These are phyloP conservation scores for Botrytis paeoniae DNA, from an alignment of 2,329 filamentous ascomycete genomes.

Conservation along the genomic window DNA sequence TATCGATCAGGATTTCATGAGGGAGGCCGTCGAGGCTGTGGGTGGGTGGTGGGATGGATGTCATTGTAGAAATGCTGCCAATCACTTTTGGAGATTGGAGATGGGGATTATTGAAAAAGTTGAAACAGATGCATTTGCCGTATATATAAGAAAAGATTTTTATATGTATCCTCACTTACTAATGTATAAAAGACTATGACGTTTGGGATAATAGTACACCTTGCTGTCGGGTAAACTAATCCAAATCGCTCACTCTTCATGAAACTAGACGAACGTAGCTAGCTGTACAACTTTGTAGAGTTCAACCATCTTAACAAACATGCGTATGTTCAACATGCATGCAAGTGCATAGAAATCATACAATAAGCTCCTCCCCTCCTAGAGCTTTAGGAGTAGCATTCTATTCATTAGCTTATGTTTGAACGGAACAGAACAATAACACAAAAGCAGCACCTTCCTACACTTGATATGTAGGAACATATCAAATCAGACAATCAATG, in stretches of 20 bases:
- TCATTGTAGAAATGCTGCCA: background rate
- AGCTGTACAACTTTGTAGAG: background rate
- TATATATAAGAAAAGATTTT: background rate
- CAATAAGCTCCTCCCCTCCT: background rate
- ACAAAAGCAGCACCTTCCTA: background rate
- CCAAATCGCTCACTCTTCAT: background rate
- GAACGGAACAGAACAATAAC: background rate
- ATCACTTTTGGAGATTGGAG: background rate
- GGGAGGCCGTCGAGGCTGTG: slow-evolving; percentile 31
- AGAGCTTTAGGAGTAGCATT: background rate
- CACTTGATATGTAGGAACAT: background rate
- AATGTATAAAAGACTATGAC: background rate
- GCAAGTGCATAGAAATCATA: background rate
- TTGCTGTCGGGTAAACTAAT: background rate
- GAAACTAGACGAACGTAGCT: background rate
- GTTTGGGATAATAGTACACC: background rate
- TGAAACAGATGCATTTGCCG: background rate
- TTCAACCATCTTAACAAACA: background rate
- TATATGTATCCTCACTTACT: background rate
- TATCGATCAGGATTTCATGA: slow-evolving; percentile 32
- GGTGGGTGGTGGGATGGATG: background rate
- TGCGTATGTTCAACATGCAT: background rate
- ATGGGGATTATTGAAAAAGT: background rate
- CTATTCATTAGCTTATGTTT: background rate
- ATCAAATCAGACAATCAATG: background rate